Evolutionary conservation across 2,329 filamentous ascomycete genomes (phyloP).

Genomic region (Aspergillus hiratsukae): DNA sequence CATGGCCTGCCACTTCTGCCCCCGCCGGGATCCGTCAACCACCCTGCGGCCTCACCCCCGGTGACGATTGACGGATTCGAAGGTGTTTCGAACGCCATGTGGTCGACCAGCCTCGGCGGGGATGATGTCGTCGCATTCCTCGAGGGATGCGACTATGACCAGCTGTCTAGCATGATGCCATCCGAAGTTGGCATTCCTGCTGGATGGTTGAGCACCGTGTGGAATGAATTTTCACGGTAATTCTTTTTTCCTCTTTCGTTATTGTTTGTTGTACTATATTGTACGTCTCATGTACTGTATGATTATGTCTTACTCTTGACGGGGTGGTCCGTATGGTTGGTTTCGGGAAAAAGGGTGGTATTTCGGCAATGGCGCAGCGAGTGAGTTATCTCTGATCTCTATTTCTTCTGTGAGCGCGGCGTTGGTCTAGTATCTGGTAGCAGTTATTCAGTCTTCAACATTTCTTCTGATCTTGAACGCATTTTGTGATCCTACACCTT

Average conservation of each 20-base stretch:
- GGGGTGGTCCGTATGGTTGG: not conserved
- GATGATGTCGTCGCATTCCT: conserved; percentile 37
- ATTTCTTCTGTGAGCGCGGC: not conserved
- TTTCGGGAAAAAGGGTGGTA: not conserved
- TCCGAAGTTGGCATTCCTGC: conserved; percentile 29
- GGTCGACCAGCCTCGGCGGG: conserved; percentile 33
- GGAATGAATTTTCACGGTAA: conserved; percentile 29
- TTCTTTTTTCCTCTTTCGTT: conserved; percentile 1
- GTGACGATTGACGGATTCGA: conserved; percentile 26
- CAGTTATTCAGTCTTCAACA: too few relatives aligned
- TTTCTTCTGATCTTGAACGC: too few relatives aligned
- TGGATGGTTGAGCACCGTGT: conserved; percentile 35
- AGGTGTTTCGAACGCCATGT: conserved; percentile 19
- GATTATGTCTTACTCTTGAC: conserved; percentile 9
- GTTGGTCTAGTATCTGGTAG: not conserved
- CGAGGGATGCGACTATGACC: conserved; percentile 31
- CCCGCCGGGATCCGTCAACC: conserved; percentile 29
- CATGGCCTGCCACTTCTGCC: conserved; percentile 34
- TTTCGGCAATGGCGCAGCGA: not conserved
- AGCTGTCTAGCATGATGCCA: conserved; percentile 22
- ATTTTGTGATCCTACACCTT: too few relatives aligned
- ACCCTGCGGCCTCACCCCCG: conserved; percentile 27
- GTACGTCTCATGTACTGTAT: conserved; percentile 24
- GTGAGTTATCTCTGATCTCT: not conserved
- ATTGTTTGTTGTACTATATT: conserved; percentile 20